A percentile compares a stretch with the other conserved stretches of the same genome.
Evolutionary conservation across 139 green algal genomes (phyloP).

Genomic region (Coccomyxa sp.): DNA sequence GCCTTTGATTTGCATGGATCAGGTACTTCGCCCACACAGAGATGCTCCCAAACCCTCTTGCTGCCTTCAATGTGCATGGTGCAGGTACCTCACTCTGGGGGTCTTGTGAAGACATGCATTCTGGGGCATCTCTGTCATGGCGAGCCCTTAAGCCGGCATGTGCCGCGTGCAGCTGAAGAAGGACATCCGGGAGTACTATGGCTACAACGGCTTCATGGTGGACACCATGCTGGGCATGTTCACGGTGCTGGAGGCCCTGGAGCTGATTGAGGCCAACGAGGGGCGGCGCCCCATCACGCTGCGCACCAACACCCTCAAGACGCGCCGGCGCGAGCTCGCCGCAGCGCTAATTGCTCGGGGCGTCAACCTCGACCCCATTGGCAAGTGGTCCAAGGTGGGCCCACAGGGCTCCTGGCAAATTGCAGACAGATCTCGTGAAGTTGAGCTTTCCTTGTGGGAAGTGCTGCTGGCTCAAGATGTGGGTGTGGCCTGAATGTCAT

Average conservation of each 20-base stretch:
- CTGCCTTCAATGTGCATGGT: no score
- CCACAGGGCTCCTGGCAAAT: no score
- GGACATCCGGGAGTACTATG: slow-evolving; percentile 90
- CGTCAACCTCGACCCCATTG: slow-evolving; percentile 97
- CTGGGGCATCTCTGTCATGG: no score
- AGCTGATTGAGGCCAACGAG: slow-evolving; percentile 86
- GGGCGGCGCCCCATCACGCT: slow-evolving; percentile 65
- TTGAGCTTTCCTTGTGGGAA: no score
- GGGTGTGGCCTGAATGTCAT: no score
- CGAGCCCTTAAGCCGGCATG: background rate
- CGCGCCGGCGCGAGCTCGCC: slow-evolving; percentile 88
- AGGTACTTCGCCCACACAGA: no score
- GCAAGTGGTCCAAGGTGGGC: slow-evolving; percentile 96
- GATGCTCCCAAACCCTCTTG: no score
- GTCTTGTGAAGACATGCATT: no score
- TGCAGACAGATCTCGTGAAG: no score
- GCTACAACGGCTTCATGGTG: slow-evolving; percentile 96
- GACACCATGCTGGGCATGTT: slow-evolving; percentile 75
- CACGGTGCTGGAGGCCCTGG: slow-evolving; percentile 64
- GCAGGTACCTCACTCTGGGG: no score
- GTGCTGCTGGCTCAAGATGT: no score
- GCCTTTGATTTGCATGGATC: no score
- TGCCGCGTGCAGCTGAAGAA: slow-evolving; percentile 54
- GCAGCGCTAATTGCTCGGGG: slow-evolving; percentile 92
- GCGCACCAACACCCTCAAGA: slow-evolving; percentile 93